Evolutionary conservation across 169 alveolate species (phyloP).

Genomic region (Pseudocohnilembus persalinus): DNA sequence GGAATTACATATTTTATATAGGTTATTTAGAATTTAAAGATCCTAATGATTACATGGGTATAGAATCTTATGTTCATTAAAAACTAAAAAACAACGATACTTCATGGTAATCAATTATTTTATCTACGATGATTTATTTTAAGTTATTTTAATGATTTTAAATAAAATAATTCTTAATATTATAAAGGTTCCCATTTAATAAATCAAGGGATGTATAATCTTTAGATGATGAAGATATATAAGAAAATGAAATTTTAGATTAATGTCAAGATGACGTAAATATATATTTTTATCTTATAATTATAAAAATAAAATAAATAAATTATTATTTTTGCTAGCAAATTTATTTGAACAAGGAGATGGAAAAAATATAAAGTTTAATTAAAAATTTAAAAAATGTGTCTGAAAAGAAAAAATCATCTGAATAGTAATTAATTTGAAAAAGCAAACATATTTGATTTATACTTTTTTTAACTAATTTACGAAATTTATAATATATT

Average conservation of each 20-base stretch:
- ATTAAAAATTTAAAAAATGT: too few relatives aligned
- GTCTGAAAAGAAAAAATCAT: too few relatives aligned
- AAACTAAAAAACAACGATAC: slow-evolving; percentile 29
- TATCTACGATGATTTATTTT: background rate
- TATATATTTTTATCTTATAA: too few relatives aligned
- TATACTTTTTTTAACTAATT: too few relatives aligned
- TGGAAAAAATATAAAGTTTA: too few relatives aligned
- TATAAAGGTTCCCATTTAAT: slow-evolving; percentile 33
- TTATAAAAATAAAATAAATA: too few relatives aligned
- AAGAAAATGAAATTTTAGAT: slow-evolving; percentile 5
- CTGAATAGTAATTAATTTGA: too few relatives aligned
- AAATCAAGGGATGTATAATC: slow-evolving; percentile 24
- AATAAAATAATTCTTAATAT: background rate
- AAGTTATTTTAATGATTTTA: background rate
- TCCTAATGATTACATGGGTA: slow-evolving; percentile 80
- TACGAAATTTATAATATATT: too few relatives aligned
- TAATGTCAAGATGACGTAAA: background rate
- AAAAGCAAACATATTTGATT: too few relatives aligned
- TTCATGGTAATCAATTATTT: too few relatives aligned
- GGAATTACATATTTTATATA: slow-evolving; percentile 77
- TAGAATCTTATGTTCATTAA: slow-evolving; percentile 74
- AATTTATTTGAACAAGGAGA: too few relatives aligned
- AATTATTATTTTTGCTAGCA: too few relatives aligned
- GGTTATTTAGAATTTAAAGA: slow-evolving; percentile 73
- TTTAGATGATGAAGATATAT: slow-evolving; percentile 3